Evolutionary conservation across 176 grass and related monocot genomes (phyloP), one percentile per base, ranked within the genome.

Genomic region (Bothriochloa decipiens): DNA sequence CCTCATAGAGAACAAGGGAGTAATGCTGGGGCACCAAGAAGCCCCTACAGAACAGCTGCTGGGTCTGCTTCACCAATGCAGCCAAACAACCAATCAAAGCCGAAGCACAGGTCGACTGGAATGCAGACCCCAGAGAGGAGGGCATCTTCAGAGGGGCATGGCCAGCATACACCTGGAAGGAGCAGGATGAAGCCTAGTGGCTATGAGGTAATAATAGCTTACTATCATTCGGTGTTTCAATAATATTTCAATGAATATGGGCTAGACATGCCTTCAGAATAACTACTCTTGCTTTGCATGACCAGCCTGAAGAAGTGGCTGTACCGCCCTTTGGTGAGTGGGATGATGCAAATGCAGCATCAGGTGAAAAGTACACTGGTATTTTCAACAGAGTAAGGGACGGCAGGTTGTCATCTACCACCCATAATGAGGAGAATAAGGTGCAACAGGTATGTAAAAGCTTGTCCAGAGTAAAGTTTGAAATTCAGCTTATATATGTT

Each of bases 291-390:
- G 50, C 62, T 83, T 52, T 69, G 84, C 39, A 25, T 76, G 84
- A 84, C 32, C 82, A 93, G 88, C 41, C 49, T 87, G 77, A 73
- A 47, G 87, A 93, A 75, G 85, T 90, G 27, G 63, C 81, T 18
- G 88, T 93, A 71, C 91, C 91, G 58, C 82, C 88, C 10, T 93
- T 93, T 88, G 91, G 88, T 79, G 91, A 79, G 8, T 93, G 91
- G 91, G 91, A 93, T 75, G 91, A 87, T 53, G 63, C 68, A 53
- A 84, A 90, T 47, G 88, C 91, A 25, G 85, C 17, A 63, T 90
- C 91, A 11, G 91, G 91, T 1, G 91, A 93, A 76, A 88, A 85
- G 22, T 93, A 79, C 60, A 93, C 88, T 6, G 88, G 88, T 61
- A 93, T 93, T 74, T 93, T 93, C 78, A 87, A 90, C 76, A 87